Percentiles rank a stretch among this genome's conserved stretches.
These are phyloP conservation scores for Annulohypoxylon moriforme DNA, from an alignment of 495 filamentous ascomycete species.

Conservation along the genomic window DNA sequence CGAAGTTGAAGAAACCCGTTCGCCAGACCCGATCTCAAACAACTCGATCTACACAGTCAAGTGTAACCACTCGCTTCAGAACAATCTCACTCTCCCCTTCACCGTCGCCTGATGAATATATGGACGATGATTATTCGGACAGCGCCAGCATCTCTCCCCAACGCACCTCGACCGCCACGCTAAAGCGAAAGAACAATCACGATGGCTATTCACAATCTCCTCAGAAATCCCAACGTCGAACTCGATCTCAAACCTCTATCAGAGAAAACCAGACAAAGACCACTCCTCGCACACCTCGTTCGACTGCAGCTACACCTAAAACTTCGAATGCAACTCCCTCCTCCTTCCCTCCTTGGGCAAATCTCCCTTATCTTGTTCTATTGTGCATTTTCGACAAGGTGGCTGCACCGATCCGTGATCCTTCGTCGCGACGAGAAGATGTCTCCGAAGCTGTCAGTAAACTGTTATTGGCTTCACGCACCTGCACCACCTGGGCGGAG, in stretches of 20 bases:
- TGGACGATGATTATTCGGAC: conserved; percentile 4
- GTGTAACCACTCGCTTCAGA: conserved; percentile 32
- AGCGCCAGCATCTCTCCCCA: background rate
- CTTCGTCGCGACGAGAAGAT: conserved; percentile 53
- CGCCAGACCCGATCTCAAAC: conserved; percentile 1
- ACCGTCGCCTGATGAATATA: conserved; percentile 4
- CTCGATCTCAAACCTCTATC: background rate
- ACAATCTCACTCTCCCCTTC: conserved; percentile 7
- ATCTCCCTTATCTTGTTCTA: conserved; percentile 77
- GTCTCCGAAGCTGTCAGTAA: conserved; percentile 58
- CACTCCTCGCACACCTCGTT: conserved; percentile 23
- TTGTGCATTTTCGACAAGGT: conserved; percentile 75
- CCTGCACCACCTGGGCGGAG: conserved; percentile 75
- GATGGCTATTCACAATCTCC: conserved; percentile 19
- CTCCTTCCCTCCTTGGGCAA: conserved; percentile 72
- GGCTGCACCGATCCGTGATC: conserved; percentile 69
- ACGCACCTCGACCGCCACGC: background rate
- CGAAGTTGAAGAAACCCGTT: conserved; percentile 41
- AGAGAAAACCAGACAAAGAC: background rate
- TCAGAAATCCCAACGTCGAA: conserved; percentile 14
- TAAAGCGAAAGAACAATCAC: conserved; percentile 32
- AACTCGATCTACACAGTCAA: conserved; percentile 31
- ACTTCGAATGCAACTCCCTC: background rate
- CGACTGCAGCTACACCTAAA: conserved; percentile 12
- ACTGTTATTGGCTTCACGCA: conserved; percentile 68